Base-by-base conservation (phyloP, 2,329 filamentous ascomycete species). In the Calonectria multiphialidica region DNA sequence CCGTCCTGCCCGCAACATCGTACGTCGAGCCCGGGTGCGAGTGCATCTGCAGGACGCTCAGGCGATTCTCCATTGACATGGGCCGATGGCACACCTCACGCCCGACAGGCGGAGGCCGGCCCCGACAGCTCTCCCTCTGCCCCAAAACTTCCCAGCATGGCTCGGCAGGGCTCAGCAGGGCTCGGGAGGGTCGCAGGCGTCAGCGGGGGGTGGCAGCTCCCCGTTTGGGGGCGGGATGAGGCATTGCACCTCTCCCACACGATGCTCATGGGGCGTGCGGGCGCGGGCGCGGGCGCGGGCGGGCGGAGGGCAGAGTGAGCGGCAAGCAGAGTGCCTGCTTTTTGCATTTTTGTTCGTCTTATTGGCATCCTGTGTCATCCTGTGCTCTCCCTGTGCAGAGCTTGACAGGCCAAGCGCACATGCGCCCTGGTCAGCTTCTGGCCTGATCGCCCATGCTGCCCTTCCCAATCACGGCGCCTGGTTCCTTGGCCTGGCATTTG, bases 31-130 rank as follows among this genome's bases (percentile, higher is more conserved):
- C 33, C 55, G 45, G 61, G 57, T 45, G 59, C 42, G 59, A 70
- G 65, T 72, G 68, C 50, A 66, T 74, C 71, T 77, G 75, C 75
- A 75, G 69, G 72, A 47, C 45, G 67, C 76, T 79, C 78, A 74
- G 74, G 70, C 73, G 78, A 79, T 80, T 78, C 68, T 76, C 72
- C 72, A 70, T 66, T 63, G 68, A 76, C 70, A 79, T 79, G 78
- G 74, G 76, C 72, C 70, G 76, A 79, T 79, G 62, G 35, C 18
- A 71, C 53, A 71, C 53, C 68, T 62, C 62, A 28, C 37, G 12
- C 44, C 33, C 45, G 33, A 59, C 47, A 50, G 67, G 67, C 72
- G 75, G 68, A 73, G 71, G 70, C 68, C 69, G 53, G 70, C 47
- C 74, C 76, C 59, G 71, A 74, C 35, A 73, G 66, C 35, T 42